These are phyloP conservation scores for Penicillium fimorum DNA, from an alignment of 495 filamentous ascomycete genomes.

Conservation along the genomic window DNA sequence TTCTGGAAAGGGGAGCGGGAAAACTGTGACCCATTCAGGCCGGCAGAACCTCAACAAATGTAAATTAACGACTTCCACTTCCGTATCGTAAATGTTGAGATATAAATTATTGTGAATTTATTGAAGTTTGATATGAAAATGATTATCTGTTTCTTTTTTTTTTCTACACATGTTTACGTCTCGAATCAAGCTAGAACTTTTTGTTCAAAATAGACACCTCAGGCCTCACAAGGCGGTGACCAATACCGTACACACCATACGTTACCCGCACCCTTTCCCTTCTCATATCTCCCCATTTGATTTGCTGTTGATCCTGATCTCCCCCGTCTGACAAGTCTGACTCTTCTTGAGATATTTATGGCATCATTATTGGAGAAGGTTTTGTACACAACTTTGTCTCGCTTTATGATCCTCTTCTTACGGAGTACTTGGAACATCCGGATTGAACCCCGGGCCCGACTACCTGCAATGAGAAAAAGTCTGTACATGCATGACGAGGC, in stretches of 20 bases:
- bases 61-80: background rate
- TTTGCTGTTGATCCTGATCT: conserved; percentile 2
- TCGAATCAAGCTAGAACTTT: background rate
- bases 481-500: background rate
- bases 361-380: background rate
- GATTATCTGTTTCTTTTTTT: background rate
- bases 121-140: background rate
- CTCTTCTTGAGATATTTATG: background rate
- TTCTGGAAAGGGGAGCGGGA: conserved; percentile 35
- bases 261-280: background rate
- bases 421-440: background rate
- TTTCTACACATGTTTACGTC: background rate
- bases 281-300: background rate
- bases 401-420: background rate
- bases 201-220: conserved; percentile 4
- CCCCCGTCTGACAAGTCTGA: background rate
- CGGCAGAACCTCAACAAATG: conserved; percentile 20
- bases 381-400: background rate
- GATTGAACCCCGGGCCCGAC: background rate
- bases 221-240: conserved; percentile 13
- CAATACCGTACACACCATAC: conserved; percentile 6
- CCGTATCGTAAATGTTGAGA: no score
- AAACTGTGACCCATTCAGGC: conserved; percentile 32
- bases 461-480: background rate
- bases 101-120: background rate